Evolutionary conservation across 2,329 filamentous ascomycete genomes (phyloP), one percentile per base, ranked within the genome.

Genomic region (Phaeosphaeriaceae sp.): DNA sequence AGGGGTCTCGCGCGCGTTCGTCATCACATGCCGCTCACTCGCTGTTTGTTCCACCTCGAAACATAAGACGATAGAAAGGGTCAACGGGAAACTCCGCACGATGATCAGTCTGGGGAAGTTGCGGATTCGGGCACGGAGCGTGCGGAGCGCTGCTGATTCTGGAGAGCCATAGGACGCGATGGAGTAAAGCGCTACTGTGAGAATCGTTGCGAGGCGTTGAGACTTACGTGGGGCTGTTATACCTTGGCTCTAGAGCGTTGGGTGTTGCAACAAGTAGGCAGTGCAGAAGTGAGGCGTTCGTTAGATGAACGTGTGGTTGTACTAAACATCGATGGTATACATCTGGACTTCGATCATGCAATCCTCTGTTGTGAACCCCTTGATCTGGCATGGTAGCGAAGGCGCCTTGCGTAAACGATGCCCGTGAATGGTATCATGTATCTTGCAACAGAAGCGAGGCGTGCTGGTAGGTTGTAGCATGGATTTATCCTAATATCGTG

Each of bases 401-500:
- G 22, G 17, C 45, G 45, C 46, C 24, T 48, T 24, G 46, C 46
- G 46, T 48, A 48, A 4, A 11, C 11, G 22, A 3, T 48, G 19
- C 46, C 46, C 48, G 48, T 13, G 21, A 49, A 25, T 19, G n/a
- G 25, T 6, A 41, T 19, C 13, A 19, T 41, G 42, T 19, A 17
- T 17, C 17, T 40, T n/a, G 17, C 15, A 40, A 40, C 11, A 31
- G 24, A 48, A 31, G 46, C 46, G 46, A 48, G 46, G 21, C n/a
- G 40, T n/a, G 22, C 48, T 57, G 36, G 54, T 53, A 61, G 58
- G 56, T 48, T 54, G 53, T 51, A 42, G 44, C 36, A 40, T 51
- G 22, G 19, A 48, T 62, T 64, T 59, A 62, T 53, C 61, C 59
- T 52, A 13, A 45, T 55, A 53, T 48, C 49, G 53, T 57, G 45